phyloP scores from a whole-genome alignment of 2,329 filamentous ascomycete species.

The Stagonosporopsis rhizophila region DNA sequence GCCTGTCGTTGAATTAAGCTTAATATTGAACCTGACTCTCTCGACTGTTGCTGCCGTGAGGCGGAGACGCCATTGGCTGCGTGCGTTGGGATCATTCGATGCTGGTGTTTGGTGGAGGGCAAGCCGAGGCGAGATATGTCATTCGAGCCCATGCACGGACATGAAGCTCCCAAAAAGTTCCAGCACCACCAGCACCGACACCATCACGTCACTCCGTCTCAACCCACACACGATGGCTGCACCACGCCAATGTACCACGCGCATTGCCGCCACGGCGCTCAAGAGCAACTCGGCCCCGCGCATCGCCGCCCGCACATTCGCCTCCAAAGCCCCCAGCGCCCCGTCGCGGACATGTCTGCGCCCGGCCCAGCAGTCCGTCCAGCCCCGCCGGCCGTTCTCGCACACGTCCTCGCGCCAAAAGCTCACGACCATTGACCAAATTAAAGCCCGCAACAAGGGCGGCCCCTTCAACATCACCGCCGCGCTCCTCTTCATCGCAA shows the following conservation, averaged over 20 bases:
- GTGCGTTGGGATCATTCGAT: background rate
- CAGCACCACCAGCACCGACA: slow-evolving; percentile 11
- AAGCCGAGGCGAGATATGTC: slow-evolving; percentile 4
- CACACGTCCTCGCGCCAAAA: slow-evolving; percentile 35
- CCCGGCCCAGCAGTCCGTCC: slow-evolving; percentile 15
- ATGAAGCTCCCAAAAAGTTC: slow-evolving; percentile 22
- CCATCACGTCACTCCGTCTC: slow-evolving; percentile 13
- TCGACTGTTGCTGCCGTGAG: background rate
- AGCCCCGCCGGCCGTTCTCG: slow-evolving; percentile 34
- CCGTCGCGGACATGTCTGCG: slow-evolving; percentile 26
- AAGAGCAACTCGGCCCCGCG: slow-evolving; percentile 20
- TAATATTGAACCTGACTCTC: background rate
- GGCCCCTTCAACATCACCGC: slow-evolving; percentile 93
- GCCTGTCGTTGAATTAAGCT: background rate
- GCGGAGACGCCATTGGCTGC: background rate
- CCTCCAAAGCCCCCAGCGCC: slow-evolving; percentile 23
- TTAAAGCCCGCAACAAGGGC: slow-evolving; percentile 44
- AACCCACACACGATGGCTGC: slow-evolving; percentile 32
- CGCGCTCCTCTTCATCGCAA: slow-evolving; percentile 81
- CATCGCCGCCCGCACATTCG: slow-evolving; percentile 36
- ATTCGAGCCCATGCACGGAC: slow-evolving; percentile 18
- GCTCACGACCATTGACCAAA: slow-evolving; percentile 48
- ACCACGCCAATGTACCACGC: slow-evolving; percentile 34
- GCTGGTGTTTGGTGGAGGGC: background rate
- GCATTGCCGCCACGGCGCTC: slow-evolving; percentile 26